Percentiles rank a stretch among this genome's conserved stretches.
Evolutionary conservation across 495 filamentous ascomycete species (phyloP).

Genomic region (Aspergillus hancockii): DNA sequence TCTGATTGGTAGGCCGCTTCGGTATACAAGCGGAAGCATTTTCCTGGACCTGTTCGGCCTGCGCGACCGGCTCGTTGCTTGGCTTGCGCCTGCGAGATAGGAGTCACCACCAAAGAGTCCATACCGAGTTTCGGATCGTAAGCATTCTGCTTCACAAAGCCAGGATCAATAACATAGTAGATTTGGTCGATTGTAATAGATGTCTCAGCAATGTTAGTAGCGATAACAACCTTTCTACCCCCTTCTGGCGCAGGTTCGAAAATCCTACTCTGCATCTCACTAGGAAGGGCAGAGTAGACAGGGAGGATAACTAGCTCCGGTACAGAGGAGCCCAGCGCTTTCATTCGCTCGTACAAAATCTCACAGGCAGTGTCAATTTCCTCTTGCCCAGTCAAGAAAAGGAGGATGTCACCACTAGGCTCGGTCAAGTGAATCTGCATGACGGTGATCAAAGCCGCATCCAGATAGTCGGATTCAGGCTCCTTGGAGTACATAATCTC

Average conservation of each 20-base stretch:
- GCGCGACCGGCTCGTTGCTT: conserved; percentile 93
- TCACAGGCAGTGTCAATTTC: conserved; percentile 97
- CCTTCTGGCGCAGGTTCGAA: conserved; percentile 93
- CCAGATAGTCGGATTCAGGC: conserved; percentile 94
- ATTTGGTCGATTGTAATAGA: conserved; percentile 97
- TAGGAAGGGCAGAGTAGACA: conserved; percentile 89
- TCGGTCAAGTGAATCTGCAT: conserved; percentile 98
- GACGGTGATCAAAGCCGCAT: conserved; percentile 90
- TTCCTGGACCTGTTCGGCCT: conserved; percentile 92
- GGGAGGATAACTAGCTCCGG: conserved; percentile 92
- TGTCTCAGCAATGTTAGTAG: conserved; percentile 98
- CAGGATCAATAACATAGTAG: conserved; percentile 96
- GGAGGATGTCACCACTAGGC: conserved; percentile 84
- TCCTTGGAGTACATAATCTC: conserved; percentile 93
- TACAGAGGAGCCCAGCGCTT: conserved; percentile 84
- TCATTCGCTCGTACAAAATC: conserved; percentile 93
- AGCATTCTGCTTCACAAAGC: conserved; percentile 96
- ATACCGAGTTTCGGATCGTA: conserved; percentile 97
- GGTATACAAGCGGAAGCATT: conserved; percentile 95
- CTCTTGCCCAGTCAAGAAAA: conserved; percentile 96
- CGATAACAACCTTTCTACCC: conserved; percentile 92
- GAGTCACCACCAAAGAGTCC: conserved; percentile 93
- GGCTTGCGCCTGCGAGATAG: conserved; percentile 94
- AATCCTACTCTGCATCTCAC: conserved; percentile 90
- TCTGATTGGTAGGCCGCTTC: conserved; percentile 95